Evolutionary conservation across 1,284 basidiomycete species (phyloP), one percentile per base, ranked within the genome.

Genomic region (Tilletia indica): DNA sequence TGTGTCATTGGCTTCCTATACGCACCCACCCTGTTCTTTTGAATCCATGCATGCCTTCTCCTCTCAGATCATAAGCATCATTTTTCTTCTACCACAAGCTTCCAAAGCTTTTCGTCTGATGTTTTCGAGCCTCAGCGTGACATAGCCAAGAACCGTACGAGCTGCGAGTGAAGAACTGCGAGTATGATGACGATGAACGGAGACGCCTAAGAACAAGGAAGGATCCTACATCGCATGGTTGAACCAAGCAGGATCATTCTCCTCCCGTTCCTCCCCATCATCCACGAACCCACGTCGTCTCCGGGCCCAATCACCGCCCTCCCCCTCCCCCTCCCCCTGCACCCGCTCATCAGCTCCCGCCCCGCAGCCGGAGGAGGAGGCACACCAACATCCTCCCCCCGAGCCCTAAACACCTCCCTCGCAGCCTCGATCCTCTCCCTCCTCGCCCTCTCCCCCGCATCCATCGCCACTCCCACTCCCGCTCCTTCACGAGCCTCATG

Each of bases 351-450:
- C 21, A 63, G 25, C n/a, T 2, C 11, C 58, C 1, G 25, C n/a
- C 58, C 25, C 25, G 54, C 54, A 14, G 54, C 54, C 54, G 54
- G 54, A 14, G 14, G 14, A 54, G 51, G 51, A 9, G 51, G 58
- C 19, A 54, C 16, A 54, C 16, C 21, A 25, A 63, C 58, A 63
- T 63, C 58, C 36, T 63, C 58, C 5, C 58, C 58, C 25, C 58
- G 1, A 16, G 58, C 58, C 14, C 58, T 25, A 31, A 63, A 63
- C 58, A 34, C 58, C 36, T 38, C 36, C 58, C 58, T 25, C 25
- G 58, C 58, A 25, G 58, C 58, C n/a, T 63, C 58, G 6, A 63
- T 63, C 58, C 58, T n/a, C 58, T 63, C 58, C 25, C 58, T 16
- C 25, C 58, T 25, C 58, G 21, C 58, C 34, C 58, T n/a, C 36